Evolutionary conservation across 1,139 yeast genomes (phyloP), one percentile per base, ranked within the genome.

Genomic region (Diutina pseudorugosa): DNA sequence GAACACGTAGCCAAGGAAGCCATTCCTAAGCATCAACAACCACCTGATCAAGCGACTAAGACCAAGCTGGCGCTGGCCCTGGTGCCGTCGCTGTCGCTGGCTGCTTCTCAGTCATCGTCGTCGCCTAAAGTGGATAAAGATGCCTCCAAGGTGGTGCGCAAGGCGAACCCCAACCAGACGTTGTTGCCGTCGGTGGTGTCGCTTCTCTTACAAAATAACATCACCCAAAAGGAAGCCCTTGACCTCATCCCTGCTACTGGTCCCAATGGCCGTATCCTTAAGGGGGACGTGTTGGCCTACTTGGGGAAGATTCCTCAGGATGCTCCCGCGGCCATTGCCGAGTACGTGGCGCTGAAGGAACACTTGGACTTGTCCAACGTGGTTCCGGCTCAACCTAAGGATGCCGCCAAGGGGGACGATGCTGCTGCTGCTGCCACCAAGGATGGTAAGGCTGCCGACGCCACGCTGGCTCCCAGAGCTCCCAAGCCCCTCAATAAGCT

Each of bases 201-300:
- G 6, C 72, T 91, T 41, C 72, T 93, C 51, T 79, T 77, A 51
- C 73, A 75, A 54, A 76, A 88, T 62, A 67, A 76, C 53, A 80
- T 93, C 56, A 75, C 91, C 1, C 67, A 68, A 54, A 83, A 79
- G 50, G 90, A 85, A 18, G 96, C 96, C 0, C 59, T 86, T 36
- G 64, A 69, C 19, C 80, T 83, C 58, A 88, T 93, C 59, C 74
- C 79, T 41, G 95, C 97, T 7, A 77, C 96, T 1, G 98, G 98
- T 14, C 95, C 95, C 41, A 76, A 82, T 55, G 98, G 97, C 19
- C 79, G 96, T 62, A 66, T 93, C 51, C 74, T 90, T 58, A 87
- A 86, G 70, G 98, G 98, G 57, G 98, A 93, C 65, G 89, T 91
- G 1, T 76, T 91, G 59, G 94, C 95, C 1, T 82, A 80, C 63